These are phyloP conservation scores for Alternaria sp. DNA, from an alignment of 2,329 filamentous ascomycete genomes.

Conservation along the genomic window DNA sequence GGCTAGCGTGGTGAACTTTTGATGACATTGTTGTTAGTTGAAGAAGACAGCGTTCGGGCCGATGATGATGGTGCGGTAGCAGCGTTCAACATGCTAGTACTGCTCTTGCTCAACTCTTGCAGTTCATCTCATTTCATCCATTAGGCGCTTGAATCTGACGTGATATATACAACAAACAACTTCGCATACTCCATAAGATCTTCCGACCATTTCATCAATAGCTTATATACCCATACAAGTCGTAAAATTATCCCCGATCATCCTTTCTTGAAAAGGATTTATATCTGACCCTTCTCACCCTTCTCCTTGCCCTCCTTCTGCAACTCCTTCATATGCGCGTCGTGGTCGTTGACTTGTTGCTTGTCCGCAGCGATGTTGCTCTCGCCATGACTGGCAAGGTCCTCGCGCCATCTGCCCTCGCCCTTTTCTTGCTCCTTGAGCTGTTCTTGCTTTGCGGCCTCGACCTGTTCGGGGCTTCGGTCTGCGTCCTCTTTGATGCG, in stretches of 20 bases:
- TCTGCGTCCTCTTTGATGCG: slow-evolving; percentile 53
- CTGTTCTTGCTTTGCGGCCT: slow-evolving; percentile 56
- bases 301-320: slow-evolving; percentile 55
- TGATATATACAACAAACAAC: neutral
- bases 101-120: neutral
- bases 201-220: too few species aligned
- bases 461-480: slow-evolving; percentile 51
- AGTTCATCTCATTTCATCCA: fast-evolving
- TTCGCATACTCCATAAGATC: neutral
- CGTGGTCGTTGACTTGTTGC: slow-evolving; percentile 54
- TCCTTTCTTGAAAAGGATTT: neutral
- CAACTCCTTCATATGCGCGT: slow-evolving; percentile 54
- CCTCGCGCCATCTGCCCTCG: slow-evolving; percentile 55
- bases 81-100: neutral
- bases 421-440: slow-evolving; percentile 54
- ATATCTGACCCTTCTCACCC: slow-evolving; percentile 50
- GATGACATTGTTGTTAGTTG: neutral
- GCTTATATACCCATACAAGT: neutral
- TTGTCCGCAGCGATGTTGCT: slow-evolving; percentile 54
- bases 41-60: neutral
- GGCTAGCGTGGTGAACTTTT: slow-evolving; percentile 60
- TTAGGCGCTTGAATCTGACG: neutral
- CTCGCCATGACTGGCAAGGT: slow-evolving; percentile 53
- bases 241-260: neutral
- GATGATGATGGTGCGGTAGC: neutral